Evolutionary conservation across 176 grass and related monocot genomes (phyloP).

Genomic region (Musa itinerans): DNA sequence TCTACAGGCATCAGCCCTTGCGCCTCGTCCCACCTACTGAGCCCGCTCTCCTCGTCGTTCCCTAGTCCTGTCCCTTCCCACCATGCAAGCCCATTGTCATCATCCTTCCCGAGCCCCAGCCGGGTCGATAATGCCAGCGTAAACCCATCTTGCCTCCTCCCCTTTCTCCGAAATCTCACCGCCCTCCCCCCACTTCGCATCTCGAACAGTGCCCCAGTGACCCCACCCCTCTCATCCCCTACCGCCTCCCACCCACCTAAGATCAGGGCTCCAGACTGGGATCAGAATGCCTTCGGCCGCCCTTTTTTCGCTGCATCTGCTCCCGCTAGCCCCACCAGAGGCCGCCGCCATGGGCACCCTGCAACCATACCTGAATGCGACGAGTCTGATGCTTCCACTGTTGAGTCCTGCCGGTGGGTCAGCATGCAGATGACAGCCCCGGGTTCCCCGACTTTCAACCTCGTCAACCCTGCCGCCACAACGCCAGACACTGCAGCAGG

Average conservation of each 20-base stretch:
- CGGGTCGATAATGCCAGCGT: background rate
- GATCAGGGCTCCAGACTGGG: conserved; percentile 1
- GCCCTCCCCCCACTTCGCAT: conserved; percentile 18
- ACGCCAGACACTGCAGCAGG: background rate
- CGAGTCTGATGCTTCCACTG: conserved; percentile 17
- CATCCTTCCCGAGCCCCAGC: conserved; percentile 19
- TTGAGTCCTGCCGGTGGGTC: conserved; percentile 14
- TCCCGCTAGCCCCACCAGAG: conserved; percentile 10
- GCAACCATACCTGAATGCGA: conserved; percentile 11
- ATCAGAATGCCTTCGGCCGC: background rate
- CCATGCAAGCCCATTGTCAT: conserved; percentile 13
- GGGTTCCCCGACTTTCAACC: conserved; percentile 22
- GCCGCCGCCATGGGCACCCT: conserved; percentile 2
- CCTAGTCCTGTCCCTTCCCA: conserved; percentile 17
- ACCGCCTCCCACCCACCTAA: conserved; percentile 12
- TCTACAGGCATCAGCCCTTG: conserved; percentile 15
- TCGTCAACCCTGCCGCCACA: background rate
- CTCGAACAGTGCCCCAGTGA: conserved; percentile 14
- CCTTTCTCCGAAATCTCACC: conserved; percentile 19
- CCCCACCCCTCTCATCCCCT: conserved; percentile 15
- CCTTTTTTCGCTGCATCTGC: background rate
- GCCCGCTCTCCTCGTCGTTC: conserved; percentile 13
- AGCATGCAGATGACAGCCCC: conserved; percentile 9
- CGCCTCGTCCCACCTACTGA: conserved; percentile 17
- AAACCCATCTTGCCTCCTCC: conserved; percentile 19